Evolutionary conservation across 1,284 basidiomycete species (phyloP), one percentile per base, ranked within the genome.

Genomic region (Trichosporon coremiiforme): DNA sequence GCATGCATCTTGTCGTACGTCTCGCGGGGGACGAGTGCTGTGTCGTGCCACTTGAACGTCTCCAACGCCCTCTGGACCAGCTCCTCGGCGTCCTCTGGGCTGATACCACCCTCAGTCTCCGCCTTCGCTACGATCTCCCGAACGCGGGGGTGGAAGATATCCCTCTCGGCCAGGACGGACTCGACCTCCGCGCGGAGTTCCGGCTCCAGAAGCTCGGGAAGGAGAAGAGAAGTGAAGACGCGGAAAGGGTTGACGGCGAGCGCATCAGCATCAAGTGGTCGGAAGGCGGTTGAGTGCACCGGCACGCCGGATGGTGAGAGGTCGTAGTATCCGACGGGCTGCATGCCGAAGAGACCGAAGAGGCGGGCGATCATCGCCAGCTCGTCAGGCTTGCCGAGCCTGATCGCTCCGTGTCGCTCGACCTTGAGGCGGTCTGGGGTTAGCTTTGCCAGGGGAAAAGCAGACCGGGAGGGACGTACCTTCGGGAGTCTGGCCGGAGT

Each of bases 221-320:
- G 75, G 0, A 85, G 75, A 12, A 85, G 73, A 25, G 79, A 81
- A 20, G 82, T 84, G 70, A 85, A 85, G 29, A 85, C 80, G 0
- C 84, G 77, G 74, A 85, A 85, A 5, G 84, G 84, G 72, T 85
- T 84, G 70, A 73, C 72, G 2, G 77, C 71, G 29, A 85, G 75
- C 1, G 80, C 71, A 2, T 65, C 68, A n/a, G 70, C 71, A 1
- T 74, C 74, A 47, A 79, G 73, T 2, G 84, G 81, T 31, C 84
- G 74, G 73, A 85, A 85, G 0, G 84, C 84, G 0, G 84, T 85
- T 0, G 84, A 79, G 72, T 85, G 84, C n/a, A 85, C 84, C 8
- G 84, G 84, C 10, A 84, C 73, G 17, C 81, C 80, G 3, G 81
- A 78, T 50, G 75, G 76, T 17, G 80, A 79, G 41, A 85, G 78